Conservation (phyloP, 2,329 filamentous ascomycete species). For the Colletotrichum kahawae region DNA sequence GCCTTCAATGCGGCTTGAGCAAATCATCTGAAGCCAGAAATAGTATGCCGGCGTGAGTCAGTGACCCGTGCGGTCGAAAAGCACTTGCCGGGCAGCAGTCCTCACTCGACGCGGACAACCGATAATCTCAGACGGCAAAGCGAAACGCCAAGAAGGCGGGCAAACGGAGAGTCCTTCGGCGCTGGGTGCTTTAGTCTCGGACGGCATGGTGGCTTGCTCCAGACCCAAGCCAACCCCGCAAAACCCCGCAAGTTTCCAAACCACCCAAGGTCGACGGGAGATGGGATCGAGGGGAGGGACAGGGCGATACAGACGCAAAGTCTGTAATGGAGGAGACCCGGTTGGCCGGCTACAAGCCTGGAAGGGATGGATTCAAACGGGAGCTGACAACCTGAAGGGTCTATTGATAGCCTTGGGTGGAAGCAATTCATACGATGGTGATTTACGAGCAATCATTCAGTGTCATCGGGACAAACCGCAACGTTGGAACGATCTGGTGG, state of each 20-base stretch:
- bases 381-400: not conserved
- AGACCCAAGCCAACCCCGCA: not conserved
- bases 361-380: not conserved
- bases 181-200: not conserved
- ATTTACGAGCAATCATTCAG: not conserved
- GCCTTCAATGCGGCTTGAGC: not conserved
- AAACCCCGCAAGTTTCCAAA: conserved; percentile 14
- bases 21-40: not conserved
- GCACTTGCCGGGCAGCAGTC: not conserved
- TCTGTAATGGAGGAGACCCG: not conserved
- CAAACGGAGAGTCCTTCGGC: not conserved
- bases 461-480: not conserved
- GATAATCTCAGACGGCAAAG: not conserved
- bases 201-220: not conserved
- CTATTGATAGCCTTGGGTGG: not conserved
- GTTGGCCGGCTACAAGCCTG: not conserved
- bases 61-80: not conserved
- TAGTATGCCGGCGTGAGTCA: not conserved
- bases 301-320: not conserved
- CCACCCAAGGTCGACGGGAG: not conserved
- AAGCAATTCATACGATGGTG: not conserved
- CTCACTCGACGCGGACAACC: not conserved
- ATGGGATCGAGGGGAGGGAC: not conserved
- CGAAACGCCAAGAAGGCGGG: conserved; percentile 6
- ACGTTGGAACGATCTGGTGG: not conserved